phyloP scores from a whole-genome alignment of 768 basidiomycete genomes.

The Panellus pusillus region DNA sequence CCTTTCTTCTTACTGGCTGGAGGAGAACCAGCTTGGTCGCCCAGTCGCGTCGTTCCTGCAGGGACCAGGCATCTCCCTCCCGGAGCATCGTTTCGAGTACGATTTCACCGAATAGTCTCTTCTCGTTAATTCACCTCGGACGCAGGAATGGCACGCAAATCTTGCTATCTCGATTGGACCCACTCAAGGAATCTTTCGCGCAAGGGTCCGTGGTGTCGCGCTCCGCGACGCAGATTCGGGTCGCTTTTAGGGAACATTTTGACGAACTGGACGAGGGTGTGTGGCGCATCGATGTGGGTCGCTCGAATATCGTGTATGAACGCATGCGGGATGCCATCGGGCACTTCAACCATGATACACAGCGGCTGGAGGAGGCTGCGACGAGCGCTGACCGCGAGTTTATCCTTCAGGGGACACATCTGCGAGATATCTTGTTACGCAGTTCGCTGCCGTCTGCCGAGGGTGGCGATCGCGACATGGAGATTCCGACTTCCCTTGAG shows the following conservation, averaged over 20 bases:
- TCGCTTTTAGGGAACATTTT: slow-evolving; percentile 54
- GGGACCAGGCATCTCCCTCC: slow-evolving; percentile 63
- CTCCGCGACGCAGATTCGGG: slow-evolving; percentile 51
- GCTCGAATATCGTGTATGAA: slow-evolving; percentile 61
- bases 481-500: slow-evolving; percentile 7
- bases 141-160: slow-evolving; percentile 72
- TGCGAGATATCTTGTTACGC: slow-evolving; percentile 70
- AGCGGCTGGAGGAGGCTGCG: slow-evolving; percentile 34
- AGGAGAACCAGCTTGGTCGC: slow-evolving; percentile 60
- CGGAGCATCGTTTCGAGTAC: slow-evolving; percentile 72
- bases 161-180: slow-evolving; percentile 62
- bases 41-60: slow-evolving; percentile 65
- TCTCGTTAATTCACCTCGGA: slow-evolving; percentile 1
- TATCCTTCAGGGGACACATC: slow-evolving; percentile 66
- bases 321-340: slow-evolving; percentile 71
- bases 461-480: slow-evolving; percentile 26
- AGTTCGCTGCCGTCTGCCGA: slow-evolving; percentile 43
- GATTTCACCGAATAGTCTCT: slow-evolving; percentile 24
- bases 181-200: slow-evolving; percentile 51
- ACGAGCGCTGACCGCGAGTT: slow-evolving; percentile 41
- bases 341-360: slow-evolving; percentile 55
- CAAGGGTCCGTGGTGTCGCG: slow-evolving; percentile 56
- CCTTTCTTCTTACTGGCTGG: slow-evolving; percentile 70
- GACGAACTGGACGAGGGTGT: slow-evolving; percentile 41
- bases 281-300: slow-evolving; percentile 75